Conservation (phyloP, 2,329 filamentous ascomycete species). For the Diaporthe australafricana region DNA sequence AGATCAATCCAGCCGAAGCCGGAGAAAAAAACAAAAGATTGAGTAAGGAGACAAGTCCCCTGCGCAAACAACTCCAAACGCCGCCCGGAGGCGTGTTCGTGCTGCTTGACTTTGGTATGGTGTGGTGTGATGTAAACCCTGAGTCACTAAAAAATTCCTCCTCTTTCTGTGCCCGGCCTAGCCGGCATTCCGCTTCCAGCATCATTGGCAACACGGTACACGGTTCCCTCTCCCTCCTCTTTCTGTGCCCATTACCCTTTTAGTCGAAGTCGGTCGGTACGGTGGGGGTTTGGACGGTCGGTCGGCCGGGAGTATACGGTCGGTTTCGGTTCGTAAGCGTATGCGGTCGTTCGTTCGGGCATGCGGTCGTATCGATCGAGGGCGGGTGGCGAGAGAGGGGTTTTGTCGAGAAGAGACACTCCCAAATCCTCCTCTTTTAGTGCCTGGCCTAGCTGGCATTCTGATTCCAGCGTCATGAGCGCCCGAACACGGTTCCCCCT, state of each 20-base stretch:
- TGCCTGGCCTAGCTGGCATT: constrained; percentile 3
- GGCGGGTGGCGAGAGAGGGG: neutral
- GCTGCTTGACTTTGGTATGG: constrained; percentile 1
- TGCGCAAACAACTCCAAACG: constrained; percentile 9
- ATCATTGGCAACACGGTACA: constrained; percentile 5
- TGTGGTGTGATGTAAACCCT: constrained; percentile 6
- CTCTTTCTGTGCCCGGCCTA: constrained; percentile 24
- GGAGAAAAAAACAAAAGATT: constrained; percentile 26
- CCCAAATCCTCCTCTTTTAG: neutral
- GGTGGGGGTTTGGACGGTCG: neutral
- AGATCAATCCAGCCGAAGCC: constrained; percentile 25
- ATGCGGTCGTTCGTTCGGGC: constrained; percentile 6
- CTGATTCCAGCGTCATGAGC: constrained; percentile 4
- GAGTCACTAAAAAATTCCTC: neutral
- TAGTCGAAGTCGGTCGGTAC: neutral
- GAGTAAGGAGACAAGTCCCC: neutral
- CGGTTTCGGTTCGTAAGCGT: constrained; percentile 6
- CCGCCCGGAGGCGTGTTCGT: constrained; percentile 11
- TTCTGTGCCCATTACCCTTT: constrained; percentile 13
- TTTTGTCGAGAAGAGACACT: constrained; percentile 15
- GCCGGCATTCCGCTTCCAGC: constrained; percentile 6
- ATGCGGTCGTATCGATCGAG: constrained; percentile 5
- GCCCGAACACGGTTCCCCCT: neutral
- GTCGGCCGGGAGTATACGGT: constrained; percentile 4
- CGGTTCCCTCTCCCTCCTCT: constrained; percentile 25